Evolutionary conservation across 257 asterid genomes (phyloP).

Genomic region (Solanum microdontum): DNA sequence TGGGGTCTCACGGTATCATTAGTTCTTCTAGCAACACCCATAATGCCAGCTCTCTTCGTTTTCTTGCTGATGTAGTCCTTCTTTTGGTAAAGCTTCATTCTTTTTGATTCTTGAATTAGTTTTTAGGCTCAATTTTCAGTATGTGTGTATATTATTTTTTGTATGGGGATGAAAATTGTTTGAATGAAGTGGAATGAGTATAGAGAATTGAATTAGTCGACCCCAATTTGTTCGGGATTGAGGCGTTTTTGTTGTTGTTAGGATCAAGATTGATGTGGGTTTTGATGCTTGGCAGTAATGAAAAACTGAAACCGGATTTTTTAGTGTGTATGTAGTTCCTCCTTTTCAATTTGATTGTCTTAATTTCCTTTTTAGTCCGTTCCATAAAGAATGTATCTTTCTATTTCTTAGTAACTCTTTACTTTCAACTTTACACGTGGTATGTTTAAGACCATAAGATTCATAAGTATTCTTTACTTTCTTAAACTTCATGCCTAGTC

Average conservation of each 20-base stretch:
- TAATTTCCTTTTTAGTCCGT: neutral
- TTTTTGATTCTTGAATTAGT: neutral
- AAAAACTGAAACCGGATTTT: neutral
- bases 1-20: conserved; percentile 40
- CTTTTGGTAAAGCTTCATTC: conserved; percentile 29
- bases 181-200: neutral
- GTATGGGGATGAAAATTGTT: neutral
- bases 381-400: neutral
- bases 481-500: neutral
- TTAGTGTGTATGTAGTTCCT: neutral
- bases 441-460: neutral
- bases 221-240: neutral
- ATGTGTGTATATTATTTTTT: neutral
- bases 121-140: neutral
- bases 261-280: neutral
- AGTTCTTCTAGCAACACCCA: conserved; percentile 13
- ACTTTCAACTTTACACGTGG: neutral
- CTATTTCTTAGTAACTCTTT: neutral
- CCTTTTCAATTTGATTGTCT: neutral
- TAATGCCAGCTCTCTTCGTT: conserved; percentile 40
- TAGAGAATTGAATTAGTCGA: neutral
- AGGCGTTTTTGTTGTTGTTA: neutral
- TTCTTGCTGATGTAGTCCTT: conserved; percentile 55
- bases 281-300: neutral
- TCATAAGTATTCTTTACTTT: neutral